Evolutionary conservation across 352 stramenopile species (phyloP).

Genomic region (Phytophthora constricta): DNA sequence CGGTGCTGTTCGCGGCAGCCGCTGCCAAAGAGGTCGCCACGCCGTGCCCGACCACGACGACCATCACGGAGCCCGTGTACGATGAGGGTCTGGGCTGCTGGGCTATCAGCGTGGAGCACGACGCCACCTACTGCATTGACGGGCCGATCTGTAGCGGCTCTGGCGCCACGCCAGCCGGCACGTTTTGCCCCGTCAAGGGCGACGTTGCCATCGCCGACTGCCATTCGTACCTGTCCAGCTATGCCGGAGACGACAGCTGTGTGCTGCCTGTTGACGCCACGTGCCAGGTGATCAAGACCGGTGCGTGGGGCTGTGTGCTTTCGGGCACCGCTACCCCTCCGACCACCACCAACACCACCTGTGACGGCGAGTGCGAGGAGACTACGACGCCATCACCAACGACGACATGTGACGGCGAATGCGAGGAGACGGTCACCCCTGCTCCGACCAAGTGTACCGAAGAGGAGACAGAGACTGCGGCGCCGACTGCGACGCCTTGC

Average conservation of each 20-base stretch:
- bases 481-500: too few relatives aligned
- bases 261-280: conserved; percentile 53
- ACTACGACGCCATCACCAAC: conserved; percentile 9
- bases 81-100: conserved; percentile 38
- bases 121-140: conserved; percentile 54
- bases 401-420: conserved; percentile 8
- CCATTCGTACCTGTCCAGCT: conserved; percentile 59
- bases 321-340: conserved; percentile 35
- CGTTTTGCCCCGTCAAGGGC: conserved; percentile 45
- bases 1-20: neutral
- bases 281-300: conserved; percentile 63
- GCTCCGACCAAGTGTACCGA: neutral
- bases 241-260: conserved; percentile 47
- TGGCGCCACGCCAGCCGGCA: conserved; percentile 32
- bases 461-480: neutral
- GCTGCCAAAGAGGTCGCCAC: conserved; percentile 8
- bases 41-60: conserved; percentile 14
- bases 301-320: conserved; percentile 63
- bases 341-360: conserved; percentile 23
- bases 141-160: conserved; percentile 47
- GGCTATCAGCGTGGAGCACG: conserved; percentile 44
- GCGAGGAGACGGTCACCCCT: neutral
- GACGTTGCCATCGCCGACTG: conserved; percentile 57
- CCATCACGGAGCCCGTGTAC: conserved; percentile 11
- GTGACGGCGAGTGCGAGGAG: conserved; percentile 12